Evolutionary conservation across 1,284 basidiomycete species (phyloP).

Genomic region (Marasmius tenuissimus): DNA sequence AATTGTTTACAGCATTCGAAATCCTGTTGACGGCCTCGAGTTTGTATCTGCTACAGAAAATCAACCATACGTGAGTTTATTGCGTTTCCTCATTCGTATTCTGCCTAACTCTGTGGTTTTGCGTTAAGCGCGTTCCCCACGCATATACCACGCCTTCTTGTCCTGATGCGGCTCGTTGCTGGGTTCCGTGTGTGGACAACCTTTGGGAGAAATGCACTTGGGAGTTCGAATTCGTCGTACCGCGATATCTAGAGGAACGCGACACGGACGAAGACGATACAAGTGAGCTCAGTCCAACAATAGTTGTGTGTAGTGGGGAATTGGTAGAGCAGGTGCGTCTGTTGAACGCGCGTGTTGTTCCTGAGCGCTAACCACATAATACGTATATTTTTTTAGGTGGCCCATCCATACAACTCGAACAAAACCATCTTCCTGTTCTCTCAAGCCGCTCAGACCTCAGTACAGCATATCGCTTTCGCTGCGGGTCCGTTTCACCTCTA

Average conservation of each 20-base stretch:
- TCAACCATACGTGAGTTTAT: conserved; percentile 78
- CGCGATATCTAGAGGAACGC: conserved; percentile 77
- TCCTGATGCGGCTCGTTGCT: conserved; percentile 89
- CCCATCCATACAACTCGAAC: conserved; percentile 91
- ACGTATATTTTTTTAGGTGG: conserved; percentile 53
- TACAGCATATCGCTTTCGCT: conserved; percentile 95
- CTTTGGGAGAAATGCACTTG: conserved; percentile 97
- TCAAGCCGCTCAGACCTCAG: conserved; percentile 86
- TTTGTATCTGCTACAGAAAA: conserved; percentile 81
- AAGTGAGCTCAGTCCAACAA: conserved; percentile 68
- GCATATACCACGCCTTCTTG: conserved; percentile 89
- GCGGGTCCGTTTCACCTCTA: conserved; percentile 91
- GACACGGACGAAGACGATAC: conserved; percentile 57
- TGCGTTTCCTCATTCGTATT: conserved; percentile 2
- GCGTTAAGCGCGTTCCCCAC: conserved; percentile 81
- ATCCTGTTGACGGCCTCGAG: conserved; percentile 86
- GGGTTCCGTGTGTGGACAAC: conserved; percentile 96
- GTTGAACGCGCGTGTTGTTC: conserved; percentile 5
- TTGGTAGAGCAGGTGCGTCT: conserved; percentile 82
- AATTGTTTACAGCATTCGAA: conserved; percentile 78
- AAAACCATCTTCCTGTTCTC: conserved; percentile 96
- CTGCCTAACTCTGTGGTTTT: conserved; percentile 22
- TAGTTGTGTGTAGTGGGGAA: conserved; percentile 94
- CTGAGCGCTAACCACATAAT: conserved; percentile 16
- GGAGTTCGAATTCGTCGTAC: conserved; percentile 97